Evolutionary conservation across 441 rosid genomes (phyloP), one percentile per base, ranked within the genome.

Genomic region (Mallotus repandus): DNA sequence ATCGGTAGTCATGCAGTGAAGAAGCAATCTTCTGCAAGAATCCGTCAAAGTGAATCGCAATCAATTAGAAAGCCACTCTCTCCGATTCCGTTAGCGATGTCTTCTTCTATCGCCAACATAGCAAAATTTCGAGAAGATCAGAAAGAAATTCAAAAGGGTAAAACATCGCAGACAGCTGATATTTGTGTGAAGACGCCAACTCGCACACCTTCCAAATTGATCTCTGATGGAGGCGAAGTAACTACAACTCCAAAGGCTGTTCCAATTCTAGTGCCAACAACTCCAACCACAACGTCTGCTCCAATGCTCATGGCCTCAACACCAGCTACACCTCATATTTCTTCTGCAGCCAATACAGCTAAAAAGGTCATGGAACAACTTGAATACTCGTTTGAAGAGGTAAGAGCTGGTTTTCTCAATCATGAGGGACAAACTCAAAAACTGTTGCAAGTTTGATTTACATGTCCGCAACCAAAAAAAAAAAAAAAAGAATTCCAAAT

Each of bases 341-440:
- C 68, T 48, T 74, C 72, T 43, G 59, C 38, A 48, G 18, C 77
- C 45, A 76, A 66, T 61, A 62, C 80, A 14, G 61, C 25, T 10
- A 79, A 81, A 65, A 78, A 29, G 18, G 18, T 46, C 5, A 9
- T 68, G 2, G 82, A 80, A 54, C 68, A 58, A 38, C 32, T 78
- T 45, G 92, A 89, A 41, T 87, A 83, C 84, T 89, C 94, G 5
- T 87, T 90, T 65, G 95, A 91, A 81, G 95, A 93, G 81, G 65
- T 79, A 22, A 84, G 95, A 77, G 92, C 89, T 57, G 91, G 89
- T 49, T 83, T 85, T 45, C 7, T 74, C 18, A 43, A 69, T 72
- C 76, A 72, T n/a, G 54, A 68, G 45, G 45, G 57, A 64, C 67
- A 66, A 38, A 18, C 57, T 49, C 41, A 11, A 25, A 16, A 53